Evolutionary conservation across 2,329 filamentous ascomycete genomes (phyloP).

Genomic region (Fusarium pseudograminearum): DNA sequence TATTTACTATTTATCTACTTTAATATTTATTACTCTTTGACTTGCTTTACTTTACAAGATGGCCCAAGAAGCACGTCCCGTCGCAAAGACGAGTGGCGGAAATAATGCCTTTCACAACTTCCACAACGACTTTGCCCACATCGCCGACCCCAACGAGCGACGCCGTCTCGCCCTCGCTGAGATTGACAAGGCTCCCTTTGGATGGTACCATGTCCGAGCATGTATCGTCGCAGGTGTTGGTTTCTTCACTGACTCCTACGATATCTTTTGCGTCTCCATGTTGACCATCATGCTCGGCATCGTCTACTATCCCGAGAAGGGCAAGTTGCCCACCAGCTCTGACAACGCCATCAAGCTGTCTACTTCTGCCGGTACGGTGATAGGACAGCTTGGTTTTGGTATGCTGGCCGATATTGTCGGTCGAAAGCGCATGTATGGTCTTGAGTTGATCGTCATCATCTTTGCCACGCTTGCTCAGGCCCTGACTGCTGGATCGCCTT

Average conservation of each 20-base stretch:
- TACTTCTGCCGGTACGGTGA: slow-evolving; percentile 84
- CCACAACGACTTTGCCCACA: slow-evolving; percentile 75
- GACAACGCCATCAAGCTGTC: slow-evolving; percentile 89
- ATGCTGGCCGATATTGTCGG: slow-evolving; percentile 82
- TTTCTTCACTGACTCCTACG: slow-evolving; percentile 90
- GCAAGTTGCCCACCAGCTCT: slow-evolving; percentile 72
- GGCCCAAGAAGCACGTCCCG: slow-evolving; percentile 26
- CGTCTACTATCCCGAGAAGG: slow-evolving; percentile 74
- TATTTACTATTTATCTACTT: neutral
- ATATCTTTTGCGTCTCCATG: slow-evolving; percentile 82
- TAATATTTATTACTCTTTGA: neutral
- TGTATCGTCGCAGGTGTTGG: slow-evolving; percentile 84
- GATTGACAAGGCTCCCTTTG: slow-evolving; percentile 84
- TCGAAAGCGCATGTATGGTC: slow-evolving; percentile 78
- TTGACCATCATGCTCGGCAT: slow-evolving; percentile 82
- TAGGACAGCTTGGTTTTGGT: slow-evolving; percentile 84
- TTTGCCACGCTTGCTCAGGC: slow-evolving; percentile 80
- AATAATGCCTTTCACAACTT: slow-evolving; percentile 82
- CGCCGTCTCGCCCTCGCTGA: slow-evolving; percentile 82
- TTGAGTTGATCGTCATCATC: slow-evolving; percentile 84
- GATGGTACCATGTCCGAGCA: slow-evolving; percentile 86
- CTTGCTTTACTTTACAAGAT: slow-evolving; percentile 5
- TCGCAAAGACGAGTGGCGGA: slow-evolving; percentile 68
- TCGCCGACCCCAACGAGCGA: slow-evolving; percentile 81
- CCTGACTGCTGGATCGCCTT: slow-evolving; percentile 71